Conservation (phyloP, 768 basidiomycete genomes). For the Pisolithus sp. region DNA sequence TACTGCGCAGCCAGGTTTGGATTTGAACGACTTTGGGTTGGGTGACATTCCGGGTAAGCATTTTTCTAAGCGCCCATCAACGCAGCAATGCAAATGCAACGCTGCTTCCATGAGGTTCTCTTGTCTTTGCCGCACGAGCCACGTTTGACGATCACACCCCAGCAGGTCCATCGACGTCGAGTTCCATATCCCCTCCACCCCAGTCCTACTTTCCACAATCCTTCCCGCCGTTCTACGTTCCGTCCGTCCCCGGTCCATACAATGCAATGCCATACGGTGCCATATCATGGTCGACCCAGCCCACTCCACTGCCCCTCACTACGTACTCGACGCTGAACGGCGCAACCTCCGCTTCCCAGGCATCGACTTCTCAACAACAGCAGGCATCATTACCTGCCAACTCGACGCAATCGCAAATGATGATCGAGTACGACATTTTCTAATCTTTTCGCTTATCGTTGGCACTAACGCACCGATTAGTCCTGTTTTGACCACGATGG, state of each 20-base stretch:
- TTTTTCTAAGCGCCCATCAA: slow-evolving; percentile 24
- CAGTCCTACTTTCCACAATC: slow-evolving; percentile 37
- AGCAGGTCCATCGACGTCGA: slow-evolving; percentile 34
- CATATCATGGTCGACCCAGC: slow-evolving; percentile 38
- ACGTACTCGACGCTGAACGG: slow-evolving; percentile 75
- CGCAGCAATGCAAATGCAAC: not conserved
- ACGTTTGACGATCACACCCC: slow-evolving; percentile 8
- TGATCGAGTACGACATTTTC: slow-evolving; percentile 59
- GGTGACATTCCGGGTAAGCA: slow-evolving; percentile 40
- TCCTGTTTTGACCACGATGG: slow-evolving; percentile 55
- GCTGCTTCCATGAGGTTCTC: slow-evolving; percentile 1
- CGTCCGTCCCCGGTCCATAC: slow-evolving; percentile 39
- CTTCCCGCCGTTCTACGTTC: slow-evolving; percentile 37
- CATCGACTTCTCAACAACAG: slow-evolving; percentile 27
- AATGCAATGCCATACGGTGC: slow-evolving; percentile 51
- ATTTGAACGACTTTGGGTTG: slow-evolving; percentile 39
- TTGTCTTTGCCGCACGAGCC: not conserved
- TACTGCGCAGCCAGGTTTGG: slow-evolving; percentile 30
- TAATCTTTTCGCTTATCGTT: slow-evolving; percentile 4
- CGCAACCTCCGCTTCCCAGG: slow-evolving; percentile 42
- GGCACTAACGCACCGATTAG: slow-evolving; percentile 29
- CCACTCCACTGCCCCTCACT: slow-evolving; percentile 51
- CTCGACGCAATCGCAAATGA: slow-evolving; percentile 35
- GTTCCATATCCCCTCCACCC: slow-evolving; percentile 34
- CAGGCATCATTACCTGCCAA: slow-evolving; percentile 22